Percentiles rank a stretch among this genome's conserved stretches.
Conservation (phyloP, 306 rosid genomes). For the Begonia fuchsioides region DNA sequence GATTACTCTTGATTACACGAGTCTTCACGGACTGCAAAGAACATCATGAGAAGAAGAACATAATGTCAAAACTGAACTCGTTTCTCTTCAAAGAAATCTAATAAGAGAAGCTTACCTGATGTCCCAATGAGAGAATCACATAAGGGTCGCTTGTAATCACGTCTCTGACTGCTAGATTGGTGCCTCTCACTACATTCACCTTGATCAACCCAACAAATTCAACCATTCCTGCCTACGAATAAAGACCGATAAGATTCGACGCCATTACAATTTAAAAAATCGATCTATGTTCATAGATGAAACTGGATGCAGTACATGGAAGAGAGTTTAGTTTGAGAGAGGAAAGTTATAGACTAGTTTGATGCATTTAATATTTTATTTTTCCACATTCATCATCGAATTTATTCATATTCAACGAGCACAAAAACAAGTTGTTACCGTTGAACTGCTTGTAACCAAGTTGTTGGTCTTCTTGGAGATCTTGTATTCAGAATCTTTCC, state of each 20-base stretch:
- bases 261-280: slow-evolving; percentile 7
- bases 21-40: slow-evolving; percentile 87
- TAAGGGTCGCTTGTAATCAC: slow-evolving; percentile 85
- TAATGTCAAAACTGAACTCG: too few relatives aligned
- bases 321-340: too few relatives aligned
- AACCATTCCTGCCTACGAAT: slow-evolving; percentile 88
- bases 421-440: slow-evolving; percentile 35
- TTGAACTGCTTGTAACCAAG: slow-evolving; percentile 23
- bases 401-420: too few relatives aligned
- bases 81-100: not conserved
- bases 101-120: slow-evolving; percentile 59
- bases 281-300: too few relatives aligned
- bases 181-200: slow-evolving; percentile 87
- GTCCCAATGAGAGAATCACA: slow-evolving; percentile 76
- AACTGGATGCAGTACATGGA: too few relatives aligned
- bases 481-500: slow-evolving; percentile 62
- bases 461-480: slow-evolving; percentile 38
- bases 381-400: too few relatives aligned
- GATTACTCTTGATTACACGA: slow-evolving; percentile 66
- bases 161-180: slow-evolving; percentile 69
- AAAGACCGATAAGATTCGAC: slow-evolving; percentile 21
- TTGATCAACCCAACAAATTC: slow-evolving; percentile 90
- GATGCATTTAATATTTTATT: too few relatives aligned
- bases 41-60: too few relatives aligned
- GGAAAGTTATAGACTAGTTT: too few relatives aligned